A percentile compares a stretch with the other conserved stretches of the same genome.
phyloP scores from a whole-genome alignment of 2,329 filamentous ascomycete species.

The Pseudopyrenochaeta lycopersici region DNA sequence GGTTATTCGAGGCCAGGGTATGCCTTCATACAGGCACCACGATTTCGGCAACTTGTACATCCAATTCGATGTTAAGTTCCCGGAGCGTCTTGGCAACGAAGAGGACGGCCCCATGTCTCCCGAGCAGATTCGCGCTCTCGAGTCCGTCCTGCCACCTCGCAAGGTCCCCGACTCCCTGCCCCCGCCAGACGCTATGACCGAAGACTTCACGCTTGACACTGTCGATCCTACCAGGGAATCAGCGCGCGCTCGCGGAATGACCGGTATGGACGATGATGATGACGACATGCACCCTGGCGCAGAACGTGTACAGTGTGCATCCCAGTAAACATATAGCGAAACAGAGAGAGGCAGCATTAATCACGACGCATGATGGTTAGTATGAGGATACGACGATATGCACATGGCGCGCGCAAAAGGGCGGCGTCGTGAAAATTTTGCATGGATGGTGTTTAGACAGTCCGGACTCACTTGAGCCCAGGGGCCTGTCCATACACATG shows the following conservation, averaged over 20 bases:
- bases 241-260: slow-evolving; percentile 73
- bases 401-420: background rate
- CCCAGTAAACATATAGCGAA: slow-evolving; percentile 70
- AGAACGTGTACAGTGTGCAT: slow-evolving; percentile 86
- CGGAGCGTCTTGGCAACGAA: slow-evolving; percentile 61
- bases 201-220: slow-evolving; percentile 87
- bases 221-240: slow-evolving; percentile 73
- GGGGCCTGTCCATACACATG: background rate
- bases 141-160: slow-evolving; percentile 82
- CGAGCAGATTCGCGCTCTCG: slow-evolving; percentile 79
- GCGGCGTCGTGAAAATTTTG: background rate
- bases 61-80: slow-evolving; percentile 98
- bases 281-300: slow-evolving; percentile 67
- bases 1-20: slow-evolving; percentile 94
- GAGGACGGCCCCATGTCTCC: slow-evolving; percentile 61
- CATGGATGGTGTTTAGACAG: background rate
- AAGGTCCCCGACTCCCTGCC: slow-evolving; percentile 68
- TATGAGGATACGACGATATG: background rate
- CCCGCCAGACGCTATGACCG: slow-evolving; percentile 87
- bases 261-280: slow-evolving; percentile 72
- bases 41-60: slow-evolving; percentile 96
- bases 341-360: background rate
- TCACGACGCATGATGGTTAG: background rate
- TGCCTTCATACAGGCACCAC: slow-evolving; percentile 96
- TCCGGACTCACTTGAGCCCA: background rate